These are phyloP conservation scores for Globisporangium cederbergense DNA, from an alignment of 352 stramenopile genomes.

Conservation along the genomic window DNA sequence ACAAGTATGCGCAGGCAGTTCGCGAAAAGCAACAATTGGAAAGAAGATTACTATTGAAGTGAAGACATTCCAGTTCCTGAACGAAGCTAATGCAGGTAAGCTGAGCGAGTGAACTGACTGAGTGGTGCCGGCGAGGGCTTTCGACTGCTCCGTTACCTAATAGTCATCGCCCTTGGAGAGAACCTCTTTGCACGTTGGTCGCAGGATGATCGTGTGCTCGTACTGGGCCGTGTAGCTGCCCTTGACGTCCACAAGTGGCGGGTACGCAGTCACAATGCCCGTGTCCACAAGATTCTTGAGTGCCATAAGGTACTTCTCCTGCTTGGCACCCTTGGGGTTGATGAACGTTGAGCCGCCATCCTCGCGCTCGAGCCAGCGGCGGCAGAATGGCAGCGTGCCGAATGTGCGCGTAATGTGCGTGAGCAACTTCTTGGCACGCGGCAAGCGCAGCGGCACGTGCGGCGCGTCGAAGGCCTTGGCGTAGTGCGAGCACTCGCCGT, in stretches of 20 bases:
- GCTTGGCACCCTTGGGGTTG: slow-evolving; percentile 74
- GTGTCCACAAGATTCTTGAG: slow-evolving; percentile 94
- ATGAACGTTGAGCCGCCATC: slow-evolving; percentile 86
- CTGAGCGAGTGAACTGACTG: neutral
- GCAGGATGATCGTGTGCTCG: slow-evolving; percentile 95
- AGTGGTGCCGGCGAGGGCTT: neutral
- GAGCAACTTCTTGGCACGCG: slow-evolving; percentile 85
- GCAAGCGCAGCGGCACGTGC: slow-evolving; percentile 57
- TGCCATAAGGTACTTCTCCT: slow-evolving; percentile 92
- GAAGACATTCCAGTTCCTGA: neutral
- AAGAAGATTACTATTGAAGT: slow-evolving; percentile 18
- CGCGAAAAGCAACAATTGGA: slow-evolving; percentile 74
- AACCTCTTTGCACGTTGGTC: slow-evolving; percentile 95
- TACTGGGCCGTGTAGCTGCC: slow-evolving; percentile 97
- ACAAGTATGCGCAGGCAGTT: slow-evolving; percentile 88
- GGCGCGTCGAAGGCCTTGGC: no score
- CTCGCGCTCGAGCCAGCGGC: slow-evolving; percentile 90
- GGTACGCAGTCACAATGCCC: slow-evolving; percentile 90
- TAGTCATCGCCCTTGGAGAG: slow-evolving; percentile 95
- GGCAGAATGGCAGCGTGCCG: slow-evolving; percentile 93
- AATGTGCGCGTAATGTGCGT: slow-evolving; percentile 96
- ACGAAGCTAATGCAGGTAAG: neutral
- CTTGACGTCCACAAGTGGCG: slow-evolving; percentile 91
- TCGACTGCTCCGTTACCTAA: slow-evolving; percentile 29
- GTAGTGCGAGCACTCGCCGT: no score